phyloP scores from a whole-genome alignment of 2,329 filamentous ascomycete genomes.

The Xylaria sp. region DNA sequence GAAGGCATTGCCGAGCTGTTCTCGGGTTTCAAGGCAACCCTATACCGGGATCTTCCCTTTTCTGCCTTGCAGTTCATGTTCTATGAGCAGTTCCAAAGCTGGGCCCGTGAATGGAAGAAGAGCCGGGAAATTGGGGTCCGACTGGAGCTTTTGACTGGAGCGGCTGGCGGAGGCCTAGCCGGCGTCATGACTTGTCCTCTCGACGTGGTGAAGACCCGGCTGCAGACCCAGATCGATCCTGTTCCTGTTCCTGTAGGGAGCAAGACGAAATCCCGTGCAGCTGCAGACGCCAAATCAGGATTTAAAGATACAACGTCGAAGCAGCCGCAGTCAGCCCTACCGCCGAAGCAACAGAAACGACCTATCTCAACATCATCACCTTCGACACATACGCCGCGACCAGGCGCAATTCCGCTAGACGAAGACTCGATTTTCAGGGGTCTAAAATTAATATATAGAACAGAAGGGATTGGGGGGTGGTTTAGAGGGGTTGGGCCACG shows the following conservation, averaged over 20 bases:
- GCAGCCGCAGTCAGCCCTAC: constrained; percentile 30
- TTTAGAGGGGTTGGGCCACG: constrained; percentile 94
- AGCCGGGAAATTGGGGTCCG: constrained; percentile 82
- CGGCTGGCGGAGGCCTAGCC: constrained; percentile 86
- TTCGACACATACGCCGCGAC: constrained; percentile 77
- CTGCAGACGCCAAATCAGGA: constrained; percentile 29
- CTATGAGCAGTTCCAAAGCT: constrained; percentile 88
- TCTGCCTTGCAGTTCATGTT: constrained; percentile 97
- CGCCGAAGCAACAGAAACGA: constrained; percentile 59
- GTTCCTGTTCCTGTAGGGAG: constrained; percentile 36
- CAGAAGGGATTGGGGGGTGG: constrained; percentile 86
- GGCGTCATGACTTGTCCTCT: constrained; percentile 94
- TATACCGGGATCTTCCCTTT: constrained; percentile 92
- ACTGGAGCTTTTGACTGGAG: constrained; percentile 86
- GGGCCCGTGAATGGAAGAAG: constrained; percentile 78
- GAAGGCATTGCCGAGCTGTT: constrained; percentile 89
- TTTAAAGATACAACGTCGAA: constrained; percentile 28
- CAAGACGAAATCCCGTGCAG: constrained; percentile 30
- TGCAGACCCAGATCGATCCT: constrained; percentile 82
- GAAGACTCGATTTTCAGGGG: constrained; percentile 89
- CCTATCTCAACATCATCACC: constrained; percentile 89
- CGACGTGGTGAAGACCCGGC: constrained; percentile 94
- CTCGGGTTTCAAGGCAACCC: constrained; percentile 94
- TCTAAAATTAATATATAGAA: constrained; percentile 83
- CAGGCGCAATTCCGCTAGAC: constrained; percentile 78